Evolutionary conservation across 768 basidiomycete genomes (phyloP).

Genomic region (Sporobolomyces pararoseus): DNA sequence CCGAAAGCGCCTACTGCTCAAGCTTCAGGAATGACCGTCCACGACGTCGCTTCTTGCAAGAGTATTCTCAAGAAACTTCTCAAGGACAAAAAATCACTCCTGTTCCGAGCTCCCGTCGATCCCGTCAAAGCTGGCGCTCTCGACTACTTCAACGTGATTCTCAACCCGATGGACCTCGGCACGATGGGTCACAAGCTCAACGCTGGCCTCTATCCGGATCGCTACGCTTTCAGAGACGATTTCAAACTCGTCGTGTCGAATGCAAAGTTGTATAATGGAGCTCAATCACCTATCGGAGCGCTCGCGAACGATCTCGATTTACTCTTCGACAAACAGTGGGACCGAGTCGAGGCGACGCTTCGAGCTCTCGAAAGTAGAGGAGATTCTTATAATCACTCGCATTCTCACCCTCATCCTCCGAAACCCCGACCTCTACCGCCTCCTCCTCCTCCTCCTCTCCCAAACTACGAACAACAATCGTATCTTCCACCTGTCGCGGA

Average conservation of each 20-base stretch:
- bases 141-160: conserved; percentile 77
- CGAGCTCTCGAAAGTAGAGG: conserved; percentile 53
- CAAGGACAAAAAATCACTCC: conserved; percentile 64
- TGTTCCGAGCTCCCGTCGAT: conserved; percentile 79
- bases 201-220: conserved; percentile 76
- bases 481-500: conserved; percentile 32
- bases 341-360: conserved; percentile 75
- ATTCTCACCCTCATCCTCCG: conserved; percentile 36
- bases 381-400: not conserved
- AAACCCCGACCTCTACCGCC: too few relatives aligned
- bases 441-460: conserved; percentile 40
- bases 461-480: conserved; percentile 9
- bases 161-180: conserved; percentile 89
- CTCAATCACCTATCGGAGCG: conserved; percentile 67
- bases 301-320: conserved; percentile 71
- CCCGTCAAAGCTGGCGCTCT: conserved; percentile 41
- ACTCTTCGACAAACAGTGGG: conserved; percentile 87
- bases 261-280: conserved; percentile 76
- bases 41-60: conserved; percentile 43
- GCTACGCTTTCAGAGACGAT: conserved; percentile 77
- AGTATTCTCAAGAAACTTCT: conserved; percentile 66
- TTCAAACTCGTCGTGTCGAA: conserved; percentile 83
- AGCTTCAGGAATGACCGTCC: conserved; percentile 40
- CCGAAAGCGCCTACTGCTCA: conserved; percentile 31
- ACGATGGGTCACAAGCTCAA: conserved; percentile 83